A percentile compares a stretch with the other conserved stretches of the same genome.
Conservation (phyloP, 1,284 basidiomycete genomes). For the Anthracocystis panici-leucophaei region DNA sequence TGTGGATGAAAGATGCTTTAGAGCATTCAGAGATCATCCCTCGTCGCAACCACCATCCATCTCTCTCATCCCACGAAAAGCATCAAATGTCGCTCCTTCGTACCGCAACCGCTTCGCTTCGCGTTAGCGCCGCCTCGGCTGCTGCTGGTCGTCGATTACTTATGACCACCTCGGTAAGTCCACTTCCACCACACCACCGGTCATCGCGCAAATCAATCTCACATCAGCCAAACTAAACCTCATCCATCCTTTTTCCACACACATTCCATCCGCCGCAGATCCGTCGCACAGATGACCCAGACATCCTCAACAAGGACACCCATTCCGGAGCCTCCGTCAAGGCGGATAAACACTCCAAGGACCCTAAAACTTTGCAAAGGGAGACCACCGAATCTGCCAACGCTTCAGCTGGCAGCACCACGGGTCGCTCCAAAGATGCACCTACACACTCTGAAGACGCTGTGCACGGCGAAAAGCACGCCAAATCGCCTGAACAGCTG, state of each 20-base stretch:
- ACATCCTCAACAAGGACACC: slow-evolving; percentile 40
- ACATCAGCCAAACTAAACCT: not conserved
- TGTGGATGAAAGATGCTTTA: not conserved
- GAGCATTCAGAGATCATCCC: not conserved
- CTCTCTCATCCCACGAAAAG: not conserved
- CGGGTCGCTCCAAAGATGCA: slow-evolving; percentile 14
- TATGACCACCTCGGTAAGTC: slow-evolving; percentile 38
- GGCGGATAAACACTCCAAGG: slow-evolving; percentile 51
- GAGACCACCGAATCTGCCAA: slow-evolving; percentile 34
- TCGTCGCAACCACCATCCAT: not conserved
- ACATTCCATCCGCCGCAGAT: slow-evolving; percentile 9
- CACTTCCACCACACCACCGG: not conserved
- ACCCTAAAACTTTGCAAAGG: slow-evolving; percentile 49
- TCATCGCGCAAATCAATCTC: not conserved
- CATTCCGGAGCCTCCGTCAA: slow-evolving; percentile 52
- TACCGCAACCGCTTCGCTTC: slow-evolving; percentile 18
- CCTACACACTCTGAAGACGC: slow-evolving; percentile 55
- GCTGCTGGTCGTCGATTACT: slow-evolving; percentile 22
- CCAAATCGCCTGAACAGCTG: slow-evolving; percentile 45
- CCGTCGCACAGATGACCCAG: slow-evolving; percentile 40
- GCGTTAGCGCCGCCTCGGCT: slow-evolving; percentile 12
- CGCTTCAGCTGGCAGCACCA: not conserved
- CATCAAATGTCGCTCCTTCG: slow-evolving; percentile 48
- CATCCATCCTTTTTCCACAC: not conserved
- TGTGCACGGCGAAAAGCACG: slow-evolving; percentile 54